Base-by-base conservation (phyloP, 192 early-diverging fungal genomes). In the Backusella liffmaniae region DNA sequence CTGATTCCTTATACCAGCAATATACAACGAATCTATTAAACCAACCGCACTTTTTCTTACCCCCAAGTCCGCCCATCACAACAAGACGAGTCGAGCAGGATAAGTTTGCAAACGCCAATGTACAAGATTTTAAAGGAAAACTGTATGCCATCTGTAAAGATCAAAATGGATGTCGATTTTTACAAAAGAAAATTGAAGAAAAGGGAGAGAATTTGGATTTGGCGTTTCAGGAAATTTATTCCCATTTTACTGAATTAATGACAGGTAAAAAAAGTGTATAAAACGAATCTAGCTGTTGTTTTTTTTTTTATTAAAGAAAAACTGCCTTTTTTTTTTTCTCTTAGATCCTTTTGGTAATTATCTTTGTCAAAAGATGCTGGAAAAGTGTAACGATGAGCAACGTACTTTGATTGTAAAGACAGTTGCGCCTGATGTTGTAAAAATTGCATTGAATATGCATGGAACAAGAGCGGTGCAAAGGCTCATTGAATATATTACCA, bases 301-400 rank as follows among this genome's bases (percentile, higher is more conserved):
- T 3, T 32, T 32, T 32, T 3, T 32, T 32, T 26, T 32, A 3
- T 32, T 32, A 32, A 32, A 32, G 32, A 3, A 3, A 32, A 32
- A 32, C 2, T 29, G 1, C n/a, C n/a, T 76, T 5, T 2, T 15
- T 2, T 4, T n/a, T 34, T 73, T 53, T 42, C 6, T 29, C 71
- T 30, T 75, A 91, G 94, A 96, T 84, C 92, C 95, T 6, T 96
- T 96, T 83, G 95, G 95, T 70, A 96, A 96, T 80, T 96, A 96
- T 76, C 85, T 96, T 35, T 95, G 94, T 79, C 95, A 96, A 76
- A 95, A 95, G 77, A 80, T 96, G 26, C 76, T 96, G 32, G 95
- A 95, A 79, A 86, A 87, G 80, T 93, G 92, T 78, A 89, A 82
- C 36, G 93, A 95, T 53, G 84, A 86, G 13, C 94, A 96, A 74